Percentiles rank a stretch among this genome's conserved stretches.
Conservation (phyloP, 805 yeast genomes). For the Ogataea haglerorum region DNA sequence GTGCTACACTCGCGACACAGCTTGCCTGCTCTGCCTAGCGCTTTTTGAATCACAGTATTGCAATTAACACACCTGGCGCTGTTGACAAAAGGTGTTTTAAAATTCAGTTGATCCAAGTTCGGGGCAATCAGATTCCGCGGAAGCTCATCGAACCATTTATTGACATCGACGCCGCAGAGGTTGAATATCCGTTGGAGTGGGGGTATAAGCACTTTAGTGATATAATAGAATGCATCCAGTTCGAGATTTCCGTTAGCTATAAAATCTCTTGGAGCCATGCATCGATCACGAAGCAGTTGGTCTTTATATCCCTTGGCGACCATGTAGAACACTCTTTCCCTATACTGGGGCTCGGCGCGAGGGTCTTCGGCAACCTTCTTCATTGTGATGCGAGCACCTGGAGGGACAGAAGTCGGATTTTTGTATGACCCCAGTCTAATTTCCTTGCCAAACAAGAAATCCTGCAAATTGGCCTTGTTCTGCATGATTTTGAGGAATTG, state of each 20-base stretch:
- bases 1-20: conserved; percentile 36
- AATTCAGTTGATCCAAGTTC: conserved; percentile 14
- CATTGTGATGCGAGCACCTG: conserved; percentile 85
- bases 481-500: conserved; percentile 65
- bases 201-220: conserved; percentile 78
- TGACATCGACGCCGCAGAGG: conserved; percentile 76
- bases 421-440: conserved; percentile 83
- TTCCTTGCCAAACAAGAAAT: conserved; percentile 89
- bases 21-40: conserved; percentile 3
- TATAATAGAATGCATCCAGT: conserved; percentile 83
- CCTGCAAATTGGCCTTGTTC: conserved; percentile 68
- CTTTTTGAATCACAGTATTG: conserved; percentile 11
- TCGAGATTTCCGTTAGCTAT: conserved; percentile 39
- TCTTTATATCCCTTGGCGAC: conserved; percentile 58
- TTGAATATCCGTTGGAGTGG: conserved; percentile 84
- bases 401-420: conserved; percentile 69
- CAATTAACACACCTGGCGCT: conserved; percentile 32
- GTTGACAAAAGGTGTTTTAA: conserved; percentile 22
- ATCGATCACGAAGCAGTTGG: conserved; percentile 67
- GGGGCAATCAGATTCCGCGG: conserved; percentile 38
- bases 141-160: conserved; percentile 70
- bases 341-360: conserved; percentile 79
- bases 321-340: conserved; percentile 84
- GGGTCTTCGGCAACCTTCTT: conserved; percentile 60
- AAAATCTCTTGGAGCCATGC: conserved; percentile 74